Evolutionary conservation across 805 yeast species (phyloP), one percentile per base, ranked within the genome.

Genomic region (Spathaspora sp.): DNA sequence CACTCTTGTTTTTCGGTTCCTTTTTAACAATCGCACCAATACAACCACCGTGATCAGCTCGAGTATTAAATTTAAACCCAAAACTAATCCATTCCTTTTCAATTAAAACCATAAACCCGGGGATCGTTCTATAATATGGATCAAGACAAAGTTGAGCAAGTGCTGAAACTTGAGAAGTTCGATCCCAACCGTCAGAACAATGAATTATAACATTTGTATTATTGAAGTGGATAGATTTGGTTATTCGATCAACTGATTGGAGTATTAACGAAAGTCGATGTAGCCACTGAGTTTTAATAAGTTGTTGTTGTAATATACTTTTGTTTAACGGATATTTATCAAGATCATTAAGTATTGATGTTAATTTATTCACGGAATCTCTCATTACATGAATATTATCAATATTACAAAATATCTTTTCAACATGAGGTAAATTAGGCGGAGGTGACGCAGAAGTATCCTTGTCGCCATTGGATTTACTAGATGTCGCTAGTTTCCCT

Each of bases 121-220:
- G 86, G 2, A 89, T 57, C 0, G 98, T 92, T 57, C 99, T 77
- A 67, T 78, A 94, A 64, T 81, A 89, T 0, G 98, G 97, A 65
- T 94, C 98, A 8, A 92, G 73, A 62, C 97, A 89, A 5, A 94
- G 69, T 67, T 93, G 93, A 20, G 92, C 81, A 54, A 94, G 70
- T 2, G 97, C 86, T 5, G 91, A 79, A 1, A 92, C 81, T 64
- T 94, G 98, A 0, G 97, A 83, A 0, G 99, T 94, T 52, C 99
- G 75, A 64, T 94, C 99, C 99, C 99, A 94, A 1, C 99, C 99
- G 71, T 94, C 99, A 0, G 97, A 90, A 65, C 99, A 94, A 70
- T 94, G 99, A 6, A 94, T 79, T 9, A 94, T 64, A 3, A 93
- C 78, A 65, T 93, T 96, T 17, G 94, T 87, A 55, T 85, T 82